Percentiles rank a stretch among this genome's conserved stretches.
These are phyloP conservation scores for Noccaea bulbosa DNA, from an alignment of 345 rosid genomes.

Conservation along the genomic window DNA sequence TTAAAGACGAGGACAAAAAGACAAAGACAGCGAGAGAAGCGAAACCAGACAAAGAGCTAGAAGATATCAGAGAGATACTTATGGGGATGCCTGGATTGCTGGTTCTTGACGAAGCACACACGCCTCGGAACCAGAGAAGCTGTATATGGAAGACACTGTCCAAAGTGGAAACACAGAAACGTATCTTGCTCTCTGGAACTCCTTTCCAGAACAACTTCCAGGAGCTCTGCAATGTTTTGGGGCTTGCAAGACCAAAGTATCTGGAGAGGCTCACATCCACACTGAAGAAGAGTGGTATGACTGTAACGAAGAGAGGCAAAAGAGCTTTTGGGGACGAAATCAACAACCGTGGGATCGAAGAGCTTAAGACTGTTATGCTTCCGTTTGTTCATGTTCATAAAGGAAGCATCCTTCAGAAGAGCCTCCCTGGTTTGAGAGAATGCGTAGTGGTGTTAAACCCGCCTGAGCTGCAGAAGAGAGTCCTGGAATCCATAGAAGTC, in stretches of 20 bases:
- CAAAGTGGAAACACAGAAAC: constrained; percentile 57
- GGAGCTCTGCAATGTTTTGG: constrained; percentile 56
- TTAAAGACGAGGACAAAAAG: constrained; percentile 31
- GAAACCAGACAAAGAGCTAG: constrained; percentile 27
- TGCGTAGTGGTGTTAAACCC: constrained; percentile 46
- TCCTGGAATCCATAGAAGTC: constrained; percentile 39
- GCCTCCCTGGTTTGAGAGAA: constrained; percentile 67
- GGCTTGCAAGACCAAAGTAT: constrained; percentile 44
- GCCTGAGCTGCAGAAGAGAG: constrained; percentile 44
- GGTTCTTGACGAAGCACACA: constrained; percentile 85
- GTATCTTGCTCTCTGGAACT: constrained; percentile 80
- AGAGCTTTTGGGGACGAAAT: constrained; percentile 14
- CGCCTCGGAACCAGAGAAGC: constrained; percentile 63
- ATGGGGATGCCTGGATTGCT: constrained; percentile 55
- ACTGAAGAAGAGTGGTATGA: constrained; percentile 44
- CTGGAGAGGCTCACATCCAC: constrained; percentile 36
- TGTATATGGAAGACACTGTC: constrained; percentile 63
- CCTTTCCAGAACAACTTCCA: constrained; percentile 85
- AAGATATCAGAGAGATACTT: constrained; percentile 49
- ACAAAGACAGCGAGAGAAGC: constrained; percentile 25
- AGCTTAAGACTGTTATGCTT: constrained; percentile 40
- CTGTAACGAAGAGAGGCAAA: constrained; percentile 33
- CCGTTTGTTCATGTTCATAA: constrained; percentile 81
- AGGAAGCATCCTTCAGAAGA: constrained; percentile 69
- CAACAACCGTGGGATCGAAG: constrained; percentile 41